A percentile compares a stretch with the other conserved stretches of the same genome.
Evolutionary conservation across 2,329 filamentous ascomycete genomes (phyloP).

Genomic region (Helicocarpus griseus): DNA sequence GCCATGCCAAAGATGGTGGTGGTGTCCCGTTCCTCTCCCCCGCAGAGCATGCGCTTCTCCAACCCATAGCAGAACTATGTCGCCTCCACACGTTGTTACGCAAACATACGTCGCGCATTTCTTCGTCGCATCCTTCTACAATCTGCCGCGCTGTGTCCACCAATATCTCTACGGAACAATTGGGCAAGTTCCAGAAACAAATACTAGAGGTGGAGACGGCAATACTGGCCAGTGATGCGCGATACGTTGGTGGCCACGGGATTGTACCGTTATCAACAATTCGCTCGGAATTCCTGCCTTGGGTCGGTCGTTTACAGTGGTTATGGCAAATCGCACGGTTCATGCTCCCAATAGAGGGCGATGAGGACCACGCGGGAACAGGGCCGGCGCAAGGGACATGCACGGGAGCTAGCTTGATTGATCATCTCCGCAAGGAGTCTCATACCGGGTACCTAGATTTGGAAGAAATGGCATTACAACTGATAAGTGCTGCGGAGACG

Average conservation of each 20-base stretch:
- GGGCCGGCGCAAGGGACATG: conserved; percentile 31
- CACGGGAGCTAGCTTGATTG: conserved; percentile 64
- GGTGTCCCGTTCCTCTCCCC: conserved; percentile 52
- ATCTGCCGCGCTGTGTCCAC: conserved; percentile 83
- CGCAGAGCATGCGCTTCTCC: conserved; percentile 72
- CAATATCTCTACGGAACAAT: conserved; percentile 62
- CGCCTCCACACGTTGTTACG: conserved; percentile 66
- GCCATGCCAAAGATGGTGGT: conserved; percentile 40
- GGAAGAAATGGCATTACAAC: conserved; percentile 60
- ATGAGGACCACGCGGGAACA: conserved; percentile 6
- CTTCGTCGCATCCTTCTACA: conserved; percentile 62
- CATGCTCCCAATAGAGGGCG: conserved; percentile 43
- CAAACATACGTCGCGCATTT: conserved; percentile 55
- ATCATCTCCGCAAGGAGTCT: conserved; percentile 63
- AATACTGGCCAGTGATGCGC: conserved; percentile 67
- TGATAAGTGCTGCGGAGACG: conserved; percentile 71
- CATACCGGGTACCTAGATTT: conserved; percentile 86
- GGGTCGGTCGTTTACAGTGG: conserved; percentile 80
- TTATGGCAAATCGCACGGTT: conserved; percentile 64
- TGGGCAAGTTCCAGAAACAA: conserved; percentile 71
- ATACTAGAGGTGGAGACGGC: conserved; percentile 74
- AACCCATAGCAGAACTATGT: conserved; percentile 66
- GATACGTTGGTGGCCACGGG: conserved; percentile 78
- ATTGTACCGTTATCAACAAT: conserved; percentile 85
- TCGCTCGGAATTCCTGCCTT: conserved; percentile 74